These are phyloP conservation scores for Senna tora DNA, from an alignment of 306 rosid species.

Conservation along the genomic window DNA sequence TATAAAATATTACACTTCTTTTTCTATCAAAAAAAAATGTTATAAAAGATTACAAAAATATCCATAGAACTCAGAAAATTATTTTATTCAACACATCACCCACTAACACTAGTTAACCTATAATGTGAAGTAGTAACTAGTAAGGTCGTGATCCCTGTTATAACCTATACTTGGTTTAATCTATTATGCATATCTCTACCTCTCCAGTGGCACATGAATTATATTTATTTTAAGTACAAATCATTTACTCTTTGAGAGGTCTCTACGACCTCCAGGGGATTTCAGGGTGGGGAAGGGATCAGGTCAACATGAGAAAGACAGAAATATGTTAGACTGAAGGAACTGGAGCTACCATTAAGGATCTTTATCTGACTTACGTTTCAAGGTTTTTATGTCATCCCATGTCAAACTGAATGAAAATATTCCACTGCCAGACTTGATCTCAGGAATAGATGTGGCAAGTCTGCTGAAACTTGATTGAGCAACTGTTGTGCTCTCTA, in stretches of 20 bases:
- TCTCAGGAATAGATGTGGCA: slow-evolving; percentile 46
- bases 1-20: slow-evolving; percentile 1
- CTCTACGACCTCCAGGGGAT: background rate
- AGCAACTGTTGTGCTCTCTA: slow-evolving; percentile 63
- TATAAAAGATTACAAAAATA: background rate
- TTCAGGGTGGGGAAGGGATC: background rate
- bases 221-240: background rate
- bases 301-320: background rate
- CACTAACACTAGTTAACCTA: slow-evolving; percentile 1
- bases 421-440: slow-evolving; percentile 61
- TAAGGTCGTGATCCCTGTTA: background rate
- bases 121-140: background rate
- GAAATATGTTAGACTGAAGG: background rate
- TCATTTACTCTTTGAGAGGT: slow-evolving; percentile 9
- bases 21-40: too few species aligned
- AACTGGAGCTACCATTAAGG: slow-evolving; percentile 11
- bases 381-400: slow-evolving; percentile 53
- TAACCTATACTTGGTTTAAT: background rate
- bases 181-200: background rate
- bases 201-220: background rate
- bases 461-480: slow-evolving; percentile 48
- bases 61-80: background rate
- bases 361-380: slow-evolving; percentile 55
- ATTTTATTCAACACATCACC: background rate
- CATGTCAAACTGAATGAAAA: slow-evolving; percentile 69